Base-by-base conservation (phyloP, 2,329 filamentous ascomycete species). In the Graphium sp. region DNA sequence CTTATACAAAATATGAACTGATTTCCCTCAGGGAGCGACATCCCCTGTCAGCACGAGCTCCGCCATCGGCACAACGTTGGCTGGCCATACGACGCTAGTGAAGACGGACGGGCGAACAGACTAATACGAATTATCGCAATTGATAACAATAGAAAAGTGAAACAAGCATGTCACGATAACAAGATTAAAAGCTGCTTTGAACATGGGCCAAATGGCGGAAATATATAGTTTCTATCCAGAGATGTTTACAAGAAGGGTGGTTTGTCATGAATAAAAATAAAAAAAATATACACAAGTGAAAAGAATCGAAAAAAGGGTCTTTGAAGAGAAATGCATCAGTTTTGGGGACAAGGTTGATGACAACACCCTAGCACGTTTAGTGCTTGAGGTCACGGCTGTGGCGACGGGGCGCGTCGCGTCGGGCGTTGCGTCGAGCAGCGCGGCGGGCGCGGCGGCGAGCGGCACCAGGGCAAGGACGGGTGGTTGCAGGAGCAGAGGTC, bases 331-430 rank as follows among this genome's bases (percentile, higher is more conserved):
- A 6, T 12, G 6, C n/a, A 12, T 6, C 22, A 7, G 7, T 14
- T 24, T 12, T 6, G 22, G n/a, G 22, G n/a, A n/a, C n/a, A n/a
- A n/a, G 22, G 7, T 24, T 24, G 14, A 12, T n/a, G 16, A 11
- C 18, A 7, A 28, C 16, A 28, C 20, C 16, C 5, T 9, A 20
- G 13, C 12, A 17, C 22, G 17, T 26, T 16, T 31, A 22, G 6
- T 12, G n/a, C 12, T 13, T 11, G 15, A 31, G 8, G 17, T 31
- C 24, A 5, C 24, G 24, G 19, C 24, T 24, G 19, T 31, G 29
- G 22, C 22, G 7, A n/a, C 29, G 29, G 13, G 18, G 24, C 17
- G 24, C 19, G 18, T 26, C 6, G 13, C 13, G 10, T 17, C 15
- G 10, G 25, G 14, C 16, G 18, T 18, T n/a, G 18, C 16, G 15